Evolutionary conservation across 352 stramenopile genomes (phyloP).

Genomic region (Globisporangium abappressorium): DNA sequence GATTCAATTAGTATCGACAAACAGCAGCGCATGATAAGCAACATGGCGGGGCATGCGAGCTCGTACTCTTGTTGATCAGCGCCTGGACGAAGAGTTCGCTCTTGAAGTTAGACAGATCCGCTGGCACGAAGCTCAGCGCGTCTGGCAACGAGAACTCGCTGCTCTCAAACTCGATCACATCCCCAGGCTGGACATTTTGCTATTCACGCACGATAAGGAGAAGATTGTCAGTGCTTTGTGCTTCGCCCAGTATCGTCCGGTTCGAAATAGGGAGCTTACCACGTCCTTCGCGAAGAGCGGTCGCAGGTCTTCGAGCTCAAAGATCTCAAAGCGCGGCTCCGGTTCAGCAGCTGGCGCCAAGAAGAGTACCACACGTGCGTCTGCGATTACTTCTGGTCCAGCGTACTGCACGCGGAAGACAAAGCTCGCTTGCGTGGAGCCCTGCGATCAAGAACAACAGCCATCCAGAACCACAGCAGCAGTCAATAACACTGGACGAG

Average conservation of each 20-base stretch:
- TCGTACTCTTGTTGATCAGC: constrained; percentile 58
- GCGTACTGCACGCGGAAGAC: constrained; percentile 51
- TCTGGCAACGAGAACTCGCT: constrained; percentile 53
- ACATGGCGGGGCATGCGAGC: background rate
- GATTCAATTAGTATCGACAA: background rate
- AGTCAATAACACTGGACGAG: background rate
- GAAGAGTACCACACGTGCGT: constrained; percentile 62
- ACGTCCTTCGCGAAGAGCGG: constrained; percentile 71
- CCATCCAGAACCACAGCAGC: background rate
- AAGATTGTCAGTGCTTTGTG: background rate
- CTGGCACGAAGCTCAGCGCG: constrained; percentile 59
- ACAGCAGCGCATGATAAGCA: background rate
- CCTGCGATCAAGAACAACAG: constrained; percentile 20
- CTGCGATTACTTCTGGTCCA: constrained; percentile 30
- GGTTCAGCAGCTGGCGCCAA: constrained; percentile 37
- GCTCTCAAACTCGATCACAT: constrained; percentile 67
- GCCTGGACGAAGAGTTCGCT: constrained; percentile 56
- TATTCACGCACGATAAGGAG: constrained; percentile 15
- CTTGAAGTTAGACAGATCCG: constrained; percentile 43
- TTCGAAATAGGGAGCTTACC: constrained; percentile 17
- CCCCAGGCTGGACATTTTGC: constrained; percentile 43
- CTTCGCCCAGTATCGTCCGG: background rate
- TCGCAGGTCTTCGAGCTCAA: constrained; percentile 51
- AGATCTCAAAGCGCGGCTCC: constrained; percentile 55
- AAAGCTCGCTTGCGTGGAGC: constrained; percentile 42